Evolutionary conservation across 179 eudicot species (phyloP).

Genomic region (Patellifolia procumbens): DNA sequence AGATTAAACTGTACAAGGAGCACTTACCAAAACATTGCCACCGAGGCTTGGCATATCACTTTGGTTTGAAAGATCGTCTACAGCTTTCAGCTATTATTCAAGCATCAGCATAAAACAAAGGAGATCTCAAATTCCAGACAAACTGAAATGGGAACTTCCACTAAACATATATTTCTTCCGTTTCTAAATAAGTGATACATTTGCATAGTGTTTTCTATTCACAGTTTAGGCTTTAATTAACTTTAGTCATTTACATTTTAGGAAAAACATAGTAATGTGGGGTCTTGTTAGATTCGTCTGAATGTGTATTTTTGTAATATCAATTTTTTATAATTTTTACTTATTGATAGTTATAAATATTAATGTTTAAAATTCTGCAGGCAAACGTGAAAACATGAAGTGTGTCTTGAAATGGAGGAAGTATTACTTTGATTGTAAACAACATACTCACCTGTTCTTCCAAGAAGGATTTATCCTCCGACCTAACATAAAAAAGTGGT

Average conservation of each 20-base stretch:
- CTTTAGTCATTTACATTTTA: too few relatives aligned
- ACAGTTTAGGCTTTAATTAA: too few relatives aligned
- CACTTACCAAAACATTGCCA: conserved; percentile 36
- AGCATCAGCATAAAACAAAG: conserved; percentile 24
- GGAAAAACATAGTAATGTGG: too few relatives aligned
- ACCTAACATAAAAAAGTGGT: conserved; percentile 52
- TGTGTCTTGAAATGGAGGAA: too few relatives aligned
- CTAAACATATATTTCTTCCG: background rate
- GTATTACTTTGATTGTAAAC: conserved; percentile 9
- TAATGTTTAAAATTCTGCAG: too few relatives aligned
- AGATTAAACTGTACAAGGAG: background rate
- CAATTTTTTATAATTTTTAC: too few relatives aligned
- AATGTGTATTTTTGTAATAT: too few relatives aligned
- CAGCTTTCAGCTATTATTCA: conserved; percentile 49
- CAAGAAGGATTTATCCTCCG: conserved; percentile 57
- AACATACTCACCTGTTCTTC: conserved; percentile 59
- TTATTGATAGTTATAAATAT: too few relatives aligned
- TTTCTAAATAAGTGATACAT: too few relatives aligned
- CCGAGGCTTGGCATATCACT: conserved; percentile 34
- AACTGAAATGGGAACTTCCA: conserved; percentile 6
- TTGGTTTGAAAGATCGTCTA: conserved; percentile 44
- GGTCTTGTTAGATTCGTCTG: too few relatives aligned
- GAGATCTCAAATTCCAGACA: conserved; percentile 8
- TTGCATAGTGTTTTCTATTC: too few relatives aligned
- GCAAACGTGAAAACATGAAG: too few relatives aligned